Conservation (phyloP, 805 yeast species). For the Phaffomyces antillensis region DNA sequence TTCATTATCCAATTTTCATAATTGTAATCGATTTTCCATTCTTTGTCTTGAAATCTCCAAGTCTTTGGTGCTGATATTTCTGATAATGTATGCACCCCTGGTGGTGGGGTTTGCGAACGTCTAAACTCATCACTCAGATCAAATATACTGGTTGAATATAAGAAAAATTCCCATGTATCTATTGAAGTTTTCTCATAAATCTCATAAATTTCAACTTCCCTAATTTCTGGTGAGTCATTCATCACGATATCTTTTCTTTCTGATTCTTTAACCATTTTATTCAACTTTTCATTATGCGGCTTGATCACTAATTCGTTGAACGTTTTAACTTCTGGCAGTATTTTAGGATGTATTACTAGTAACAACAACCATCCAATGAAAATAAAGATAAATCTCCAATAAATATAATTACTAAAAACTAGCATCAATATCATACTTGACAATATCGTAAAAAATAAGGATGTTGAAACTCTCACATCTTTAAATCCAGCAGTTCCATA, state of each 20-base stretch:
- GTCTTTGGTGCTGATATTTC: slow-evolving; percentile 61
- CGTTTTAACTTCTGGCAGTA: slow-evolving; percentile 24
- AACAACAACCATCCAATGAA: slow-evolving; percentile 50
- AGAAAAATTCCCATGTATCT: slow-evolving; percentile 53
- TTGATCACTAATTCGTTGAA: slow-evolving; percentile 14
- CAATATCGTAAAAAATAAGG: slow-evolving; percentile 41
- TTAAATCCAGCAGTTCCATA: slow-evolving; percentile 62
- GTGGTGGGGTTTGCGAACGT: slow-evolving; percentile 49
- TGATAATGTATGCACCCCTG: slow-evolving; percentile 48
- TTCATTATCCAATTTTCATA: slow-evolving; percentile 46
- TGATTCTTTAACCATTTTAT: slow-evolving; percentile 27
- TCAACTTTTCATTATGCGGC: slow-evolving; percentile 25
- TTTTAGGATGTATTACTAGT: slow-evolving; percentile 53
- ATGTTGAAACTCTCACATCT: slow-evolving; percentile 61
- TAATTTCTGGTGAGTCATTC: slow-evolving; percentile 57
- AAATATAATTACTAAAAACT: slow-evolving; percentile 43
- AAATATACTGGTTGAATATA: slow-evolving; percentile 51
- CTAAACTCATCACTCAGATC: slow-evolving; percentile 40
- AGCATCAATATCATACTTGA: slow-evolving; percentile 33
- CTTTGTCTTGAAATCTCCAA: slow-evolving; percentile 58
- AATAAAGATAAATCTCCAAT: slow-evolving; percentile 58
- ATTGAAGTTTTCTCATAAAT: slow-evolving; percentile 55
- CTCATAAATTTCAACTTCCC: slow-evolving; percentile 72
- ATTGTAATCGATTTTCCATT: slow-evolving; percentile 59
- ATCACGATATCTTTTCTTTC: slow-evolving; percentile 50